These are phyloP conservation scores for Ceratocystis variospora DNA, from an alignment of 2,329 filamentous ascomycete species.

Conservation along the genomic window DNA sequence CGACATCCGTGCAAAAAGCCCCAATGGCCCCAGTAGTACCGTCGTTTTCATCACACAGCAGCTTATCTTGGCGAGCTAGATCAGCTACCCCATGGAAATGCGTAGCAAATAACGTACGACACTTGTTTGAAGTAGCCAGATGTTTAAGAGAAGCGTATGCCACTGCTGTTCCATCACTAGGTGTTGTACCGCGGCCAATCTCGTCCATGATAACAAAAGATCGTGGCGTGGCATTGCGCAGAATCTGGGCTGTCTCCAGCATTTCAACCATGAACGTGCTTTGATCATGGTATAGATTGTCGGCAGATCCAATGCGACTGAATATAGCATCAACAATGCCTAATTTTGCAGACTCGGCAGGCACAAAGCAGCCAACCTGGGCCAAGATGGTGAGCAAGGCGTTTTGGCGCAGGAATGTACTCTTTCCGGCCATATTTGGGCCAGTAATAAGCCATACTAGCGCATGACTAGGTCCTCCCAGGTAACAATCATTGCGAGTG, in stretches of 20 bases:
- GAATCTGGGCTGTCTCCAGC: constrained; percentile 85
- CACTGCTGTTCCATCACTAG: constrained; percentile 79
- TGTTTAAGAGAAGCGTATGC: constrained; percentile 81
- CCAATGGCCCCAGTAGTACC: constrained; percentile 34
- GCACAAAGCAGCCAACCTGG: constrained; percentile 85
- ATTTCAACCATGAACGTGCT: constrained; percentile 99
- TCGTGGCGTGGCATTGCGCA: constrained; percentile 66
- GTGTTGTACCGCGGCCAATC: constrained; percentile 85
- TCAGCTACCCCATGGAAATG: constrained; percentile 83
- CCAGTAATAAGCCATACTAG: constrained; percentile 56
- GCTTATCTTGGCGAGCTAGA: constrained; percentile 33
- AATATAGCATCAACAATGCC: constrained; percentile 94
- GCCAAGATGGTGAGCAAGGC: constrained; percentile 87
- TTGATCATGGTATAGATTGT: constrained; percentile 87
- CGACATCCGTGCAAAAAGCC: constrained; percentile 79
- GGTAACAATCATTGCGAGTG: constrained; percentile 70
- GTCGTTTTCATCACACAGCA: not conserved
- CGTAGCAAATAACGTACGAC: constrained; percentile 79
- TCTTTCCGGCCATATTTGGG: constrained; percentile 98
- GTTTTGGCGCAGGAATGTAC: constrained; percentile 89
- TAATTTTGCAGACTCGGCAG: constrained; percentile 70
- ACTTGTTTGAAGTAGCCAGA: constrained; percentile 61
- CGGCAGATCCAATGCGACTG: constrained; percentile 82
- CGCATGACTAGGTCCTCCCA: constrained; percentile 49
- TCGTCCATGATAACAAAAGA: constrained; percentile 99